Evolutionary conservation across 2,329 filamentous ascomycete genomes (phyloP).

Genomic region (Lecanicillium sp.): DNA sequence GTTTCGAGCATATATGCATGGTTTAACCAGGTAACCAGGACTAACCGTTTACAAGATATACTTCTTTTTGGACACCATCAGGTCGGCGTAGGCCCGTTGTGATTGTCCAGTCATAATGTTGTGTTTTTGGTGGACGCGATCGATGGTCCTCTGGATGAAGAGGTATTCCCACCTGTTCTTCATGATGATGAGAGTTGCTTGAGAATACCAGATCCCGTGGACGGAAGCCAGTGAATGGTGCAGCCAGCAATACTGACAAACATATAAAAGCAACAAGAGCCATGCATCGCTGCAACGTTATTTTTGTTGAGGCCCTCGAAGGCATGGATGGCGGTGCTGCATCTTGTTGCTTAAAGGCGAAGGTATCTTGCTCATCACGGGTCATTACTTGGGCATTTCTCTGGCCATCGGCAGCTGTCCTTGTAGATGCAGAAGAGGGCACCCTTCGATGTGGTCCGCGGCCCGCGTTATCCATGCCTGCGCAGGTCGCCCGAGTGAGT

Average conservation of each 20-base stretch:
- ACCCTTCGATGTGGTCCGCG: no score
- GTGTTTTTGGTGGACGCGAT: neutral
- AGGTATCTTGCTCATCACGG: no score
- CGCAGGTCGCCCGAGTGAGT: no score
- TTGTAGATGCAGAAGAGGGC: no score
- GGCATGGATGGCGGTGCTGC: no score
- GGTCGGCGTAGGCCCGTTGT: constrained; percentile 3
- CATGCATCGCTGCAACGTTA: neutral
- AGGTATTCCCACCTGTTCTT: constrained; percentile 4
- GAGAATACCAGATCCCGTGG: neutral
- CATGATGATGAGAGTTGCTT: neutral
- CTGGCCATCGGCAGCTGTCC: no score
- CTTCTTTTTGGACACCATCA: constrained; percentile 9
- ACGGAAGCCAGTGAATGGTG: neutral
- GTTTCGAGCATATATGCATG: neutral
- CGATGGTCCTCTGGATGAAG: constrained; percentile 4
- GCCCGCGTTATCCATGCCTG: no score
- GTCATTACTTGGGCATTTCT: no score
- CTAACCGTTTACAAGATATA: constrained; percentile 10
- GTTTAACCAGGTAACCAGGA: neutral
- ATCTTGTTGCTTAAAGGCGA: no score
- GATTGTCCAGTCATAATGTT: constrained; percentile 7
- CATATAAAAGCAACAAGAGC: neutral
- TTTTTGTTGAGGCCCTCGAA: no score
- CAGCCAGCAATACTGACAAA: neutral